These are phyloP conservation scores for Aspergillus steynii DNA, from an alignment of 495 filamentous ascomycete genomes.

Conservation along the genomic window DNA sequence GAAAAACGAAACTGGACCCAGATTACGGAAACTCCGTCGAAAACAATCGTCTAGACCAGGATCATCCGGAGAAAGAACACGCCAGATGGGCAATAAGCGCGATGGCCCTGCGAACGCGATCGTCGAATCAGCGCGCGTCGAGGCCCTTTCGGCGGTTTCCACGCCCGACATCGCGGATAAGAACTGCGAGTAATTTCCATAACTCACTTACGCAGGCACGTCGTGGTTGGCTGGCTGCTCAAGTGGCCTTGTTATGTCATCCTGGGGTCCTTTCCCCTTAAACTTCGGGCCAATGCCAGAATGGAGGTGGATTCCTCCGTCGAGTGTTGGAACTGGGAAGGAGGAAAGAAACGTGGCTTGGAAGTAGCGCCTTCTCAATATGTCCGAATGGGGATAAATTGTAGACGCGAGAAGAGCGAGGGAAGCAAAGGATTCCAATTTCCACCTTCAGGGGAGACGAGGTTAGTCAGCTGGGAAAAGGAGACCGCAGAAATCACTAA, in stretches of 20 bases:
- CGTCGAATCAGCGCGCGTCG: conserved; percentile 31
- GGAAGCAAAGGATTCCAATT: neutral
- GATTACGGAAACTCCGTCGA: neutral
- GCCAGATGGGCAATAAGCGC: conserved; percentile 27
- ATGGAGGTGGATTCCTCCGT: no score
- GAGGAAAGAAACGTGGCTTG: conserved; percentile 15
- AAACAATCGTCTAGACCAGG: conserved; percentile 14
- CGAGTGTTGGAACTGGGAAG: no score
- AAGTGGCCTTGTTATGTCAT: neutral
- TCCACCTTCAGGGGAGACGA: neutral
- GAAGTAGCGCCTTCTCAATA: neutral
- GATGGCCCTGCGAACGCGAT: conserved; percentile 25
- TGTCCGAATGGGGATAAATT: neutral
- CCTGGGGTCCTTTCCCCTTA: neutral
- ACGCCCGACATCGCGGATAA: conserved; percentile 22
- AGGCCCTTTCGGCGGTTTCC: conserved; percentile 14
- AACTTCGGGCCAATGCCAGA: neutral
- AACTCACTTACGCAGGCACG: conserved; percentile 5
- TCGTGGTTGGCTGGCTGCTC: neutral
- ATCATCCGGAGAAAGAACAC: conserved; percentile 14
- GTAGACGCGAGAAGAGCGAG: no score
- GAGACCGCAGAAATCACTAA: neutral
- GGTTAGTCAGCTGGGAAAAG: neutral
- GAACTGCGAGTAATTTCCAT: conserved; percentile 20
- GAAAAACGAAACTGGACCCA: neutral